These are phyloP conservation scores for Epichloe coenophiala DNA, from an alignment of 2,329 filamentous ascomycete species.

Conservation along the genomic window DNA sequence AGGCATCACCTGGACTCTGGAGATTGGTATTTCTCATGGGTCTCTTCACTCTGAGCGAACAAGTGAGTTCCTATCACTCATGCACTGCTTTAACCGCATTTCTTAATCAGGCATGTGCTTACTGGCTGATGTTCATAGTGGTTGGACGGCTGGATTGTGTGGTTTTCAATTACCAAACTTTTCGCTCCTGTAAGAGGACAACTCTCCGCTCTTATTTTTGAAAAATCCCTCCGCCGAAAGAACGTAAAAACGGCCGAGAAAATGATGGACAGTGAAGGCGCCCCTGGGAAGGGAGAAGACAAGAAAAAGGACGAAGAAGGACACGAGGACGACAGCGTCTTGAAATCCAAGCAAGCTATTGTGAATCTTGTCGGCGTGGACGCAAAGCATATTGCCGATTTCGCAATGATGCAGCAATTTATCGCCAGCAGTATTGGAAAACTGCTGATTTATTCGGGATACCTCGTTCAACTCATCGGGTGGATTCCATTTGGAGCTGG, in stretches of 20 bases:
- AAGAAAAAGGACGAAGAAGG: conserved; percentile 32
- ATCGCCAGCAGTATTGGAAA: conserved; percentile 51
- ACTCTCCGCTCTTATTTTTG: conserved; percentile 58
- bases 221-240: conserved; percentile 64
- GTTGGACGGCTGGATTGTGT: conserved; percentile 53
- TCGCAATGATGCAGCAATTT: conserved; percentile 51
- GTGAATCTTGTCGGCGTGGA: conserved; percentile 74
- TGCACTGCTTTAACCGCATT: not conserved
- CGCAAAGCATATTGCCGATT: conserved; percentile 53
- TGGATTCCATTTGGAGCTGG: conserved; percentile 57
- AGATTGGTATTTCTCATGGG: conserved; percentile 55
- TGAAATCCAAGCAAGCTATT: conserved; percentile 48
- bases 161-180: conserved; percentile 50
- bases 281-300: conserved; percentile 16
- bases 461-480: conserved; percentile 56
- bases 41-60: conserved; percentile 40
- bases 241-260: conserved; percentile 55
- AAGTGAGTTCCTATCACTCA: conserved; percentile 14
- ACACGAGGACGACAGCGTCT: conserved; percentile 36
- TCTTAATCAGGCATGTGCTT: not conserved
- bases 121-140: conserved; percentile 22
- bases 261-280: conserved; percentile 19
- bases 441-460: conserved; percentile 49
- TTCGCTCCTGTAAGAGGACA: conserved; percentile 55
- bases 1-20: conserved; percentile 43